These are phyloP conservation scores for Carnegiea gigantea DNA, from an alignment of 179 eudicot genomes.

Conservation along the genomic window DNA sequence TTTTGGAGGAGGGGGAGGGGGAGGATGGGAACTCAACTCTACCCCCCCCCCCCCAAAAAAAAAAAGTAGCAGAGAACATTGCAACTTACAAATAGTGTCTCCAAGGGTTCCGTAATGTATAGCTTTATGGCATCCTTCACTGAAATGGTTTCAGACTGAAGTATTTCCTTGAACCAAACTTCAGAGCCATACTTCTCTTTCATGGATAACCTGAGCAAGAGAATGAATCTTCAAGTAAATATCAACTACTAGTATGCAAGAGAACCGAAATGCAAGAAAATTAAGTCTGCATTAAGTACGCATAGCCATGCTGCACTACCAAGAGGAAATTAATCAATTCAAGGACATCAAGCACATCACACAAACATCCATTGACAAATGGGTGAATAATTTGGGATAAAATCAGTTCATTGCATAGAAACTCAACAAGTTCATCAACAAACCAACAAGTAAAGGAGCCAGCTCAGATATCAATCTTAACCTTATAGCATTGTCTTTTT, in stretches of 20 bases:
- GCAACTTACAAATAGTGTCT: constrained; percentile 58
- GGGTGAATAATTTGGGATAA: background rate
- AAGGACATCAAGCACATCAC: no score
- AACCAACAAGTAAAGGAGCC: background rate
- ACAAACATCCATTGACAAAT: background rate
- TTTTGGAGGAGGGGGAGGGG: background rate
- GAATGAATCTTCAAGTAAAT: constrained; percentile 11
- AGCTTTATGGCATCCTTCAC: constrained; percentile 74
- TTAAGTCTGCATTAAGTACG: background rate
- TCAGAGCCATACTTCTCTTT: constrained; percentile 68
- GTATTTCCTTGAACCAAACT: constrained; percentile 66
- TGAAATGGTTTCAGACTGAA: constrained; percentile 47
- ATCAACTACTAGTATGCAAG: background rate
- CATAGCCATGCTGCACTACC: background rate
- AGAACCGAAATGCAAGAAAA: background rate
- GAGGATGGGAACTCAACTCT: background rate
- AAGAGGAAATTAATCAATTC: background rate
- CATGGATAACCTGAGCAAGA: constrained; percentile 49
- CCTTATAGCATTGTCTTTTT: constrained; percentile 70
- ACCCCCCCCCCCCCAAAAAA: background rate
- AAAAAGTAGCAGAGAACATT: background rate
- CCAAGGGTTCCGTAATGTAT: constrained; percentile 55
- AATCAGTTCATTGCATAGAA: background rate
- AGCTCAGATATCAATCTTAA: constrained; percentile 29
- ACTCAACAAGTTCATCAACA: background rate